These are phyloP conservation scores for Wallacemonas sp. DNA, from an alignment of 208 protist genomes.

Conservation along the genomic window DNA sequence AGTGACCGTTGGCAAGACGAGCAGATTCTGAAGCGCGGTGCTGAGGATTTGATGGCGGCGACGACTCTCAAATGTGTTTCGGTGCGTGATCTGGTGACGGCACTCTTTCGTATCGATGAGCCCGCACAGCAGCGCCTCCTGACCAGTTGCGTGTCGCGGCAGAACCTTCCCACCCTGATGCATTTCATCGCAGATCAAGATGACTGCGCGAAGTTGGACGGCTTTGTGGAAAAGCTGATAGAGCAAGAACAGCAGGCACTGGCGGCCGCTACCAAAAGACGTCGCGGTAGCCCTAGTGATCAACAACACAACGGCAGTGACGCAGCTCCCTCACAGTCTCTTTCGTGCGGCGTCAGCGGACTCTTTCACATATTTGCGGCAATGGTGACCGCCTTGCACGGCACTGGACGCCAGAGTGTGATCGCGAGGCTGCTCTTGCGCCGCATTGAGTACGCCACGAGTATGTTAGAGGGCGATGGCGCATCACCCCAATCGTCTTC, in stretches of 20 bases:
- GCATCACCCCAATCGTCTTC: neutral
- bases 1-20: neutral
- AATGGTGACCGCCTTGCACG: neutral
- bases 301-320: no score
- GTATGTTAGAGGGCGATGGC: neutral
- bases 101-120: neutral
- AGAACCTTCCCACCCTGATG: neutral
- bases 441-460: neutral
- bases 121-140: neutral
- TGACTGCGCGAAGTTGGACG: neutral
- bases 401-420: neutral
- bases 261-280: neutral
- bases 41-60: neutral
- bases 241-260: neutral
- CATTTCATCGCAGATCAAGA: neutral
- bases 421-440: neutral
- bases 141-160: neutral
- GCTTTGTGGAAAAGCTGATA: neutral
- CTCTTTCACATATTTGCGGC: neutral
- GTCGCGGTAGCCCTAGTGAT: no score
- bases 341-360: neutral
- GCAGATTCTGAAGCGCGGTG: neutral
- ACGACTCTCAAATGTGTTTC: conserved; percentile 5
- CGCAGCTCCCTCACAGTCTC: no score
- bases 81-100: conserved; percentile 1